Evolutionary conservation across 768 basidiomycete genomes (phyloP).

Genomic region (Termitomyces sp.): DNA sequence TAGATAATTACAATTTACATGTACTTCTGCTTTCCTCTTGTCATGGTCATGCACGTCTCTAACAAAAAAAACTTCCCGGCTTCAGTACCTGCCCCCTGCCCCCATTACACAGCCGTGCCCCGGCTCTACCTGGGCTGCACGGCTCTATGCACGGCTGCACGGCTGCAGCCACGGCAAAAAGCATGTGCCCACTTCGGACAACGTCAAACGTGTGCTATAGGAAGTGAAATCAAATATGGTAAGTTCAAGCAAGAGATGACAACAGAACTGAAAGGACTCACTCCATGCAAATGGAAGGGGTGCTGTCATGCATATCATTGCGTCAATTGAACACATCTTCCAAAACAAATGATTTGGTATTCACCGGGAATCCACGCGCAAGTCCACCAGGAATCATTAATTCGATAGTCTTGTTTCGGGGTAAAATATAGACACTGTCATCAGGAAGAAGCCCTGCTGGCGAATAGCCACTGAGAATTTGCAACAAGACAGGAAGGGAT

Average conservation of each 20-base stretch:
- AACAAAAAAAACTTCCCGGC: too few species aligned
- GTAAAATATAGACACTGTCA: slow-evolving; percentile 39
- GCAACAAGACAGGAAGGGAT: slow-evolving; percentile 2
- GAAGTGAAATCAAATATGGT: too few species aligned
- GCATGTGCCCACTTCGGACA: not conserved
- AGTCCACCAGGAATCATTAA: slow-evolving; percentile 33
- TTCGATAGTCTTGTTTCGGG: slow-evolving; percentile 42
- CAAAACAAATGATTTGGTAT: not conserved
- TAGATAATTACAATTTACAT: too few species aligned
- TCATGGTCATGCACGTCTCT: too few species aligned
- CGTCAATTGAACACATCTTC: slow-evolving; percentile 3
- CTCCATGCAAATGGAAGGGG: slow-evolving; percentile 26
- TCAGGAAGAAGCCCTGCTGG: slow-evolving; percentile 25
- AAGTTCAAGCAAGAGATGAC: not conserved
- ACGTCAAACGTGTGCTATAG: slow-evolving; percentile 1
- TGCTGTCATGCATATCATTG: slow-evolving; percentile 8
- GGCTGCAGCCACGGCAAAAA: too few species aligned
- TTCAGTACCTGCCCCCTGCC: too few species aligned
- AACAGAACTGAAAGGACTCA: not conserved
- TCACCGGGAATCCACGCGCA: slow-evolving; percentile 26
- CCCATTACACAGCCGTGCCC: too few species aligned
- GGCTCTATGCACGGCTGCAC: too few species aligned
- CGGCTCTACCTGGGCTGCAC: too few species aligned
- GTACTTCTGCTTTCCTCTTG: too few species aligned
- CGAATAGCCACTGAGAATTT: not conserved